These are phyloP conservation scores for Colletotrichum melonis DNA, from an alignment of 2,329 filamentous ascomycete species.

Conservation along the genomic window DNA sequence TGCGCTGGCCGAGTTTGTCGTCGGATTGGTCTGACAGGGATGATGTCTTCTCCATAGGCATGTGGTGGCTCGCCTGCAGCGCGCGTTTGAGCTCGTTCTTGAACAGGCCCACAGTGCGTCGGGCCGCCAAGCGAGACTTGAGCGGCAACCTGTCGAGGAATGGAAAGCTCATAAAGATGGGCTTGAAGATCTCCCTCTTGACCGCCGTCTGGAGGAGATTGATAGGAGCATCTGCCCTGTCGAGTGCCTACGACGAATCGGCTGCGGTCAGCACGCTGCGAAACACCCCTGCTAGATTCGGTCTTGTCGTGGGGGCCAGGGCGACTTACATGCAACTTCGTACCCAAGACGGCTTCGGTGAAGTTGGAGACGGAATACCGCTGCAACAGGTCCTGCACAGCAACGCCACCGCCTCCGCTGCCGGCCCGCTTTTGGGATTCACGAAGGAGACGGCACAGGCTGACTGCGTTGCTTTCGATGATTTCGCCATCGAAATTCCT, in stretches of 20 bases:
- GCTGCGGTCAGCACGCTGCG: constrained; percentile 9
- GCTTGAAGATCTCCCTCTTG: constrained; percentile 48
- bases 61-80: constrained; percentile 22
- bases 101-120: constrained; percentile 42
- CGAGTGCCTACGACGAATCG: constrained; percentile 39
- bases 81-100: constrained; percentile 39
- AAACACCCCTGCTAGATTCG: not conserved
- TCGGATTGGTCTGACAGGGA: not conserved
- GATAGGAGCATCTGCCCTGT: constrained; percentile 37
- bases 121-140: constrained; percentile 42
- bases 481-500: constrained; percentile 38
- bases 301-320: not conserved
- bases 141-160: constrained; percentile 43
- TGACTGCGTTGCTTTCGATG: constrained; percentile 40
- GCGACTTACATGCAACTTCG: constrained; percentile 39
- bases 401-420: constrained; percentile 40
- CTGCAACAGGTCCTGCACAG: constrained; percentile 47
- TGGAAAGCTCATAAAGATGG: constrained; percentile 49
- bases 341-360: constrained; percentile 44
- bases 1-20: constrained; percentile 35
- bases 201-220: constrained; percentile 41
- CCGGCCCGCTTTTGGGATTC: constrained; percentile 40
- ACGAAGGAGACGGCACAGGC: constrained; percentile 43
- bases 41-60: not conserved
- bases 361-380: constrained; percentile 50